Evolutionary conservation across 1,284 basidiomycete species (phyloP), one percentile per base, ranked within the genome.

Genomic region (Marasmius fiardii): DNA sequence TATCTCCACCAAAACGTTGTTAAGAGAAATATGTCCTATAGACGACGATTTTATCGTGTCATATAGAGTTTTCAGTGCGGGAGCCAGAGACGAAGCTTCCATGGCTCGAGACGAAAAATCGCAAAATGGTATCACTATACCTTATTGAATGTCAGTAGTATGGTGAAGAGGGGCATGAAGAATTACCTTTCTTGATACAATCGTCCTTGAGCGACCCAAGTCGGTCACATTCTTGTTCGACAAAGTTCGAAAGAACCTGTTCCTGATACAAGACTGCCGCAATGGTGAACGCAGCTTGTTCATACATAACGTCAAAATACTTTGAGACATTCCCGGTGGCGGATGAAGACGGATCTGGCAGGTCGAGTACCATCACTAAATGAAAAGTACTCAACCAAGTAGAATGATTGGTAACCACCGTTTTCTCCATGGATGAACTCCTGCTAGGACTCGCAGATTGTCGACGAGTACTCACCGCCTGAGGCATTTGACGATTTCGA

Each of bases 261-360:
- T 94, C 88, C 65, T 92, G 89, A 60, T 86, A 93, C 11, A 96
- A 78, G 4, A 94, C 92, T 2, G 94, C 95, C 1, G 93, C 92
- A 60, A 94, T 77, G 7, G 89, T 88, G 72, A 95, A 93, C 0
- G 88, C 87, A 49, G 95, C 82, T 65, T 95, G 92, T 60, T 92
- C 83, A 68, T 97, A 97, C 45, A 93, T 81, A 26, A 85, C 81
- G 67, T 95, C 90, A 63, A 92, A 90, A 64, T 93, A 91, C 67
- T 84, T 84, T 55, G 82, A 74, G 21, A 91, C 74, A 64, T 88
- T 88, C n/a, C 86, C 86, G 12, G 84, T 83, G 16, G 83, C 82
- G 18, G 90, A 87, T 7, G 88, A 91, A 3, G 87, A 90, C 3
- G 93, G 90, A 70, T 97, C 93, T 0, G 94, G 93, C 31, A 92